Percentiles rank a stretch among this genome's conserved stretches.
phyloP scores from a whole-genome alignment of 1,139 yeast species.

The Debaryomyces nepalensis region DNA sequence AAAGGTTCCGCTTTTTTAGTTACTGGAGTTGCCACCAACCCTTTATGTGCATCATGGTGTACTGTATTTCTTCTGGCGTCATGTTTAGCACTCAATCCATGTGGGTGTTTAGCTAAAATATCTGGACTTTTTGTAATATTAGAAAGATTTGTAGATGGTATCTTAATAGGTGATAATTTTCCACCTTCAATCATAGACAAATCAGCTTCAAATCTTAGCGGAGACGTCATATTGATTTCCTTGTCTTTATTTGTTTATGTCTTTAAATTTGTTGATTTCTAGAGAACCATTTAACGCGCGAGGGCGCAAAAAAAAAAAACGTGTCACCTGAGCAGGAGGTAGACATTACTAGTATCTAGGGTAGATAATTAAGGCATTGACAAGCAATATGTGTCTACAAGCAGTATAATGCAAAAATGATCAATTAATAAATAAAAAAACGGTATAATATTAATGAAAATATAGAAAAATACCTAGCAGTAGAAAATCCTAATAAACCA shows the following conservation, averaged over 20 bases:
- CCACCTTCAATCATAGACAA: slow-evolving; percentile 16
- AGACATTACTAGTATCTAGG: no score
- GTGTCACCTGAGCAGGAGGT: no score
- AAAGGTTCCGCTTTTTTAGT: slow-evolving; percentile 15
- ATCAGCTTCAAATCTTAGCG: slow-evolving; percentile 15
- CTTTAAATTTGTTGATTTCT: slow-evolving; percentile 4
- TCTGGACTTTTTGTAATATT: slow-evolving; percentile 15
- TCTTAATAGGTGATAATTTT: slow-evolving; percentile 19
- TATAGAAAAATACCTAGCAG: neutral
- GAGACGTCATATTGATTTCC: slow-evolving; percentile 17
- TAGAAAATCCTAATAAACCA: neutral
- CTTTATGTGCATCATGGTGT: slow-evolving; percentile 20
- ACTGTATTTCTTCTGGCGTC: slow-evolving; percentile 35
- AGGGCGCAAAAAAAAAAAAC: slow-evolving; percentile 4
- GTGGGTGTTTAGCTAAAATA: slow-evolving; percentile 43
- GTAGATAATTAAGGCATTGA: no score
- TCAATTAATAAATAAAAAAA: neutral
- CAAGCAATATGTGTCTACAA: neutral
- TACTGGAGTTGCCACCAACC: slow-evolving; percentile 22
- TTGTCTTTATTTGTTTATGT: slow-evolving; percentile 11
- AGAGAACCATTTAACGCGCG: slow-evolving; percentile 8
- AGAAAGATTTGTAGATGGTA: slow-evolving; percentile 12
- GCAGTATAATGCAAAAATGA: neutral
- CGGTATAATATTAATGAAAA: slow-evolving; percentile 4
- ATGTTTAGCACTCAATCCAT: slow-evolving; percentile 49